A percentile compares a stretch with the other conserved stretches of the same genome.
Conservation (phyloP, 768 basidiomycete genomes). For the Coprinopsis strossmayeri region DNA sequence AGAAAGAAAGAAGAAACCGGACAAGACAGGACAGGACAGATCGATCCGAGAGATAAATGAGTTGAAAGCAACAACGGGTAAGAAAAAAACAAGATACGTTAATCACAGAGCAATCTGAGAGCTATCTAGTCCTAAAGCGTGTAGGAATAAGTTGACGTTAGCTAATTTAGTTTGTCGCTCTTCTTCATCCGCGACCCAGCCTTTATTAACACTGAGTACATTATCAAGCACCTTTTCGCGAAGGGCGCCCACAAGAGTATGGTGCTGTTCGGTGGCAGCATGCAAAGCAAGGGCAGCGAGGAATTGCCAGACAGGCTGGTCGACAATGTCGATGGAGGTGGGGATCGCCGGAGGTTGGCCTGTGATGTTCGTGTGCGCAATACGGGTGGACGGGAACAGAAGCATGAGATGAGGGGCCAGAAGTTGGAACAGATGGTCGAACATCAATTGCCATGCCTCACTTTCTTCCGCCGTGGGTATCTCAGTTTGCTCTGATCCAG, state of each 20-base stretch:
- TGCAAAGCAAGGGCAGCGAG: constrained; percentile 84
- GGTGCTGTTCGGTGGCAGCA: constrained; percentile 82
- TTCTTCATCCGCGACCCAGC: constrained; percentile 66
- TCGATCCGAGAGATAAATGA: constrained; percentile 1
- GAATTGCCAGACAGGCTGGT: constrained; percentile 95
- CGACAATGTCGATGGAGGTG: constrained; percentile 55
- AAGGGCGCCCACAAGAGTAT: constrained; percentile 73
- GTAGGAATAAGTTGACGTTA: constrained; percentile 90
- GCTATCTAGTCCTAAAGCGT: constrained; percentile 63
- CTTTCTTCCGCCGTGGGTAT: constrained; percentile 66
- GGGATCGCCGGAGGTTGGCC: constrained; percentile 26
- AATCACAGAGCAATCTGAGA: constrained; percentile 62
- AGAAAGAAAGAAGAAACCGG: constrained; percentile 2
- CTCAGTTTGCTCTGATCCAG: constrained; percentile 47
- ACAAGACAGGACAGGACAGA: background rate
- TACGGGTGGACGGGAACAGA: constrained; percentile 89
- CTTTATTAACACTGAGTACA: constrained; percentile 72
- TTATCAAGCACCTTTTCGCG: constrained; percentile 94
- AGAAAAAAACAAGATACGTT: background rate
- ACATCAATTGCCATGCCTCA: constrained; percentile 82
- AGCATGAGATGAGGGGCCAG: constrained; percentile 68
- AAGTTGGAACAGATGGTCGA: constrained; percentile 79
- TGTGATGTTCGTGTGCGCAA: constrained; percentile 27
- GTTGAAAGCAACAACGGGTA: background rate
- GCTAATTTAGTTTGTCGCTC: constrained; percentile 72